Evolutionary conservation across 1,139 yeast species (phyloP).

Genomic region (Kodamaea plutei): DNA sequence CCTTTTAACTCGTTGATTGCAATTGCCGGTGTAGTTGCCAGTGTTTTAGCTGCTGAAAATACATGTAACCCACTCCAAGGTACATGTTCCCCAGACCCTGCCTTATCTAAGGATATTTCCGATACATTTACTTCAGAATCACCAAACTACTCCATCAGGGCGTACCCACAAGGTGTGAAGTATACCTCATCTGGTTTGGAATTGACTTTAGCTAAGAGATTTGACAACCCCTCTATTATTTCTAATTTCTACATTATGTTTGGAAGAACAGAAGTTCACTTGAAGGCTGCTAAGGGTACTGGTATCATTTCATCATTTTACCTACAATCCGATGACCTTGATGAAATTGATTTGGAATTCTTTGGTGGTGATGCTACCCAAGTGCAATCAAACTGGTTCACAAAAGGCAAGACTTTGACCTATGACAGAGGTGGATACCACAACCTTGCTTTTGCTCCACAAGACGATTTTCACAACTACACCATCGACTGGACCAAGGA

Average conservation of each 20-base stretch:
- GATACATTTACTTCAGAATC: conserved; percentile 44
- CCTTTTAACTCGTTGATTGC: conserved; percentile 5
- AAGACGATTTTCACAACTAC: conserved; percentile 38
- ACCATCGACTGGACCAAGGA: conserved; percentile 35
- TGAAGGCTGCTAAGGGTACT: conserved; percentile 68
- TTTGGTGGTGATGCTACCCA: conserved; percentile 69
- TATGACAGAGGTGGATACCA: conserved; percentile 79
- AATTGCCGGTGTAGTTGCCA: conserved; percentile 7
- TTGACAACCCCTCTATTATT: conserved; percentile 70
- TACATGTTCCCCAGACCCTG: conserved; percentile 43
- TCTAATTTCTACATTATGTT: conserved; percentile 83
- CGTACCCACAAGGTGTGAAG: conserved; percentile 21
- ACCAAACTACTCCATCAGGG: conserved; percentile 31
- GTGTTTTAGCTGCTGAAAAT: conserved; percentile 6
- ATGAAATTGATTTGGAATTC: conserved; percentile 86
- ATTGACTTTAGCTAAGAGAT: conserved; percentile 55
- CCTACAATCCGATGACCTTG: conserved; percentile 79
- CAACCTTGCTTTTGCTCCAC: conserved; percentile 45
- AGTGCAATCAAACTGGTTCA: conserved; percentile 78
- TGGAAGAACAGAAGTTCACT: conserved; percentile 70
- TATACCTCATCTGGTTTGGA: conserved; percentile 46
- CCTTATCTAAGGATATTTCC: conserved; percentile 51
- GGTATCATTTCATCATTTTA: conserved; percentile 81
- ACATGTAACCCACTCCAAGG: conserved; percentile 35
- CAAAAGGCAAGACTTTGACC: conserved; percentile 71